A percentile compares a stretch with the other conserved stretches of the same genome.
Conservation (phyloP, 352 stramenopile genomes). For the Pythium myriotylum region DNA sequence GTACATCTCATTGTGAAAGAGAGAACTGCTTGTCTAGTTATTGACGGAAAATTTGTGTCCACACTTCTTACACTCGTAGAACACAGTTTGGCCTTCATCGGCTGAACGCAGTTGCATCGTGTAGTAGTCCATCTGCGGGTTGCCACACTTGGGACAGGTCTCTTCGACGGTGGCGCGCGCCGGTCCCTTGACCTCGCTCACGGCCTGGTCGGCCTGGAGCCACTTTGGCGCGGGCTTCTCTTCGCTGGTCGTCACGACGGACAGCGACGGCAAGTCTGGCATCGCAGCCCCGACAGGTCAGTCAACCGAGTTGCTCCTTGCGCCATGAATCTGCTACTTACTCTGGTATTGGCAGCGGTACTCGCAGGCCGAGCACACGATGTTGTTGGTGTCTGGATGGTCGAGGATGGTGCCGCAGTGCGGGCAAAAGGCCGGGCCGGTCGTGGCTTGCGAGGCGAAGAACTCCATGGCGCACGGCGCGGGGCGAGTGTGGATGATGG, state of each 20-base stretch:
- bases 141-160: constrained; percentile 96
- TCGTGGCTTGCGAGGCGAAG: constrained; percentile 66
- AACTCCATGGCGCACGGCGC: constrained; percentile 52
- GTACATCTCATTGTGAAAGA: constrained; percentile 1
- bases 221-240: constrained; percentile 81
- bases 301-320: neutral
- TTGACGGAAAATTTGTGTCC: constrained; percentile 90
- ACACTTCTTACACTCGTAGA: constrained; percentile 99
- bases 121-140: constrained; percentile 98
- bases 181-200: constrained; percentile 85
- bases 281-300: neutral
- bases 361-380: constrained; percentile 84
- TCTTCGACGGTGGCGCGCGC: constrained; percentile 97
- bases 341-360: constrained; percentile 86
- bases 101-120: constrained; percentile 98
- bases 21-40: constrained; percentile 52
- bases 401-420: constrained; percentile 89
- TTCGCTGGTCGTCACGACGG: constrained; percentile 74
- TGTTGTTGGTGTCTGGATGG: constrained; percentile 86
- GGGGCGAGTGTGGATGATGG: neutral
- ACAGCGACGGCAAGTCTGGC: constrained; percentile 78
- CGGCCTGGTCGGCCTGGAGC: constrained; percentile 67
- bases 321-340: constrained; percentile 19
- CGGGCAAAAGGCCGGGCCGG: constrained; percentile 84
- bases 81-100: constrained; percentile 99